Evolutionary conservation across 768 basidiomycete genomes (phyloP), one percentile per base, ranked within the genome.

Genomic region (Cyclocybe cylindracea): DNA sequence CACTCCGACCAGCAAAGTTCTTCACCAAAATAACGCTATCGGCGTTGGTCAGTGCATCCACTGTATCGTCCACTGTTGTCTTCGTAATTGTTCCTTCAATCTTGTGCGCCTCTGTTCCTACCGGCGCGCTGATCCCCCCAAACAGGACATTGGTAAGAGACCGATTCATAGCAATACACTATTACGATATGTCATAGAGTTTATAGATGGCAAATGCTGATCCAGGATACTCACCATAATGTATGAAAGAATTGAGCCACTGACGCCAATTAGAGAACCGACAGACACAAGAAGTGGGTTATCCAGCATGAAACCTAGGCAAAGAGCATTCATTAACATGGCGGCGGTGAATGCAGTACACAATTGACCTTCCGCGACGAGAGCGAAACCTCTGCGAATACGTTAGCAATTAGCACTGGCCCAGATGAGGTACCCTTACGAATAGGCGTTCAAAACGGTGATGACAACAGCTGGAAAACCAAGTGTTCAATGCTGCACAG

Each of bases 141-240:
- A 94, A 94, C 7, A 94, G 76, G 13, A 94, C 92, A 57, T 94
- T 94, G 13, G 84, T 79, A 50, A 90, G 70, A 9, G 89, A 92
- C 37, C 92, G 80, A 70, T 94, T 94, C 92, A 94, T 94, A 11
- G 92, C 91, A 50, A 92, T 86, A 62, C 92, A 94, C 92, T 94
- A 13, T 39, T 39, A 8, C 18, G 31, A 35, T 48, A 10, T 36
- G 18, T 7, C 31, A 19, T 2, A 9, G 11, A 11, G 29, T 40
- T 32, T 10, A 13, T 24, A 9, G 9, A 16, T 18, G 11, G 16
- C 13, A 32, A 4, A 31, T 40, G 24, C 5, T 24, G 29, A 16
- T 34, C 11, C 24, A n/a, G n/a, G 16, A 43, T 24, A 53, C 80
- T 57, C 59, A 91, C 92, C 92, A 94, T 94, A 64, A 94, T 93